Percentiles rank a stretch among this genome's conserved stretches.
phyloP scores from a whole-genome alignment of 2,329 filamentous ascomycete genomes.

The Zelopaecilomyces penicillatus region DNA sequence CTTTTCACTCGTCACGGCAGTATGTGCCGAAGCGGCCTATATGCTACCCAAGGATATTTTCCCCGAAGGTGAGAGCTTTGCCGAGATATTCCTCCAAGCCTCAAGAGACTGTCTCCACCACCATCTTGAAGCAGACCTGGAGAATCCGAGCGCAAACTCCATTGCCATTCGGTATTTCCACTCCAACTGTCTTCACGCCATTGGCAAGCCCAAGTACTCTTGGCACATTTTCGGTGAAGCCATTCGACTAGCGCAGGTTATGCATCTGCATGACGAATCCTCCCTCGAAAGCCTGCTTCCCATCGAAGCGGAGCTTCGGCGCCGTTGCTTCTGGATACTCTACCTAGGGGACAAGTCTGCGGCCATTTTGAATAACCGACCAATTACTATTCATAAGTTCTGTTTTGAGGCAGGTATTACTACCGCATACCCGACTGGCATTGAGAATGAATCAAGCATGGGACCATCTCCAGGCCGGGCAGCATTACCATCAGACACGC shows the following conservation, averaged over 20 bases:
- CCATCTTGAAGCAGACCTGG: constrained; percentile 33
- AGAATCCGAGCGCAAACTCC: constrained; percentile 33
- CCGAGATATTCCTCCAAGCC: constrained; percentile 29
- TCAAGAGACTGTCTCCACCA: constrained; percentile 29
- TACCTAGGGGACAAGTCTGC: constrained; percentile 34
- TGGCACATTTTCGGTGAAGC: constrained; percentile 39
- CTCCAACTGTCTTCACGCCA: constrained; percentile 35
- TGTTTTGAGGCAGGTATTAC: constrained; percentile 33
- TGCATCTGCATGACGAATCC: constrained; percentile 33
- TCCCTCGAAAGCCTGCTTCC: constrained; percentile 25
- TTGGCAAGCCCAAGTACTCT: constrained; percentile 33
- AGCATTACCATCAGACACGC: constrained; percentile 9
- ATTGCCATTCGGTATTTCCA: constrained; percentile 36
- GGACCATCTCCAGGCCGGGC: constrained; percentile 11
- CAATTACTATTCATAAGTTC: constrained; percentile 35
- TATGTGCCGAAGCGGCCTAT: constrained; percentile 34
- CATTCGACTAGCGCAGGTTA: constrained; percentile 31
- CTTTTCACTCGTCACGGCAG: constrained; percentile 35
- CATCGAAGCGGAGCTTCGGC: constrained; percentile 29
- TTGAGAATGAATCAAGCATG: constrained; percentile 17
- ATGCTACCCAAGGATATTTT: constrained; percentile 31
- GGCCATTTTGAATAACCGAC: constrained; percentile 30
- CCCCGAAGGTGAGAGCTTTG: constrained; percentile 27
- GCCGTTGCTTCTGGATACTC: constrained; percentile 30
- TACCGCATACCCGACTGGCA: constrained; percentile 23